Evolutionary conservation across 305 asterid genomes (phyloP).

Genomic region (Plantago lanceolata): DNA sequence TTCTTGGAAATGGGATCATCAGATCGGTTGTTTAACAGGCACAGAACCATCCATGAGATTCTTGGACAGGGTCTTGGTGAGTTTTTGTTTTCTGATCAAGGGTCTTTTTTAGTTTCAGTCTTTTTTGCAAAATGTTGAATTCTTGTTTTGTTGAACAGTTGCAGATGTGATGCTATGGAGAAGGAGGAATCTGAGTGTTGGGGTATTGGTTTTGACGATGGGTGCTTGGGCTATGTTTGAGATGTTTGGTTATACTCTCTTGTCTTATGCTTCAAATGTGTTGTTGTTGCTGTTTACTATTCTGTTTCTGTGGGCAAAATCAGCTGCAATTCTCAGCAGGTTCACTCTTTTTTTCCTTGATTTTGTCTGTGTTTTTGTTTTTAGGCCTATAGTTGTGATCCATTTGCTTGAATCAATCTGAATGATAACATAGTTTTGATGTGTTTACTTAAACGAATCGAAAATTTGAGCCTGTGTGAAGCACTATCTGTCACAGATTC

Average conservation of each 20-base stretch:
- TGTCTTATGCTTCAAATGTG: constrained; percentile 67
- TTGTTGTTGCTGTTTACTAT: constrained; percentile 68
- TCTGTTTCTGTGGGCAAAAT: constrained; percentile 92
- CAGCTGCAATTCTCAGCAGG: constrained; percentile 87
- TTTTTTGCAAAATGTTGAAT: constrained; percentile 11
- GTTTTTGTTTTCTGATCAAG: constrained; percentile 24
- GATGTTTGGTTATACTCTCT: constrained; percentile 68
- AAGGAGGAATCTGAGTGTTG: constrained; percentile 43
- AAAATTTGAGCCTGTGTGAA: too few relatives aligned
- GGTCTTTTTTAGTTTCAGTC: constrained; percentile 8
- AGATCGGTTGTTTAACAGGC: constrained; percentile 47
- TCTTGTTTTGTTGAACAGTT: constrained; percentile 41
- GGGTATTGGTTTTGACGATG: constrained; percentile 46
- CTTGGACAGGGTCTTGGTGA: constrained; percentile 75
- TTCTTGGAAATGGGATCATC: constrained; percentile 49
- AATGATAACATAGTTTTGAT: too few relatives aligned
- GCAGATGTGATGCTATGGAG: constrained; percentile 92
- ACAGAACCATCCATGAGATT: constrained; percentile 60
- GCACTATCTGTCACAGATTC: too few relatives aligned
- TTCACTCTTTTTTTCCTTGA: constrained; percentile 18
- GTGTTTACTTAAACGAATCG: too few relatives aligned
- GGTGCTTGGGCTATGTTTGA: constrained; percentile 85
- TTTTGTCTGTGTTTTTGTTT: neutral
- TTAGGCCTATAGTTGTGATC: neutral
- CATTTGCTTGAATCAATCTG: neutral